Evolutionary conservation across 2,329 filamentous ascomycete genomes (phyloP).

Genomic region (Cordyceps cicadae): DNA sequence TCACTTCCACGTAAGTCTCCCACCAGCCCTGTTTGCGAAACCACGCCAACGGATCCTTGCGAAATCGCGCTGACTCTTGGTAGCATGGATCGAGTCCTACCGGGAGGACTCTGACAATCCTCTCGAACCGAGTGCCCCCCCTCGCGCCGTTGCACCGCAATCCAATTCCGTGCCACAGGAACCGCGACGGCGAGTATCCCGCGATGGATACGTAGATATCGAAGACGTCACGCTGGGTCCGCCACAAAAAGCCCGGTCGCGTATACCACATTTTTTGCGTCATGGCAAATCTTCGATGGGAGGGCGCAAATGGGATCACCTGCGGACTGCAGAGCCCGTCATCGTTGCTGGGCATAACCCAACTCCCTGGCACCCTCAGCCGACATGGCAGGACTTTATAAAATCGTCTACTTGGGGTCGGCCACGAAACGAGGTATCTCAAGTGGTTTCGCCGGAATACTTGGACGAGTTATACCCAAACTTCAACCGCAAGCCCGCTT

Average conservation of each 20-base stretch:
- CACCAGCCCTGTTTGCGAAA: background rate
- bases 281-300: conserved; percentile 37
- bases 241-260: conserved; percentile 25
- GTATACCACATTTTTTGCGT: conserved; percentile 38
- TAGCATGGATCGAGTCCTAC: conserved; percentile 45
- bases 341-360: conserved; percentile 44
- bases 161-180: conserved; percentile 35
- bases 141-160: conserved; percentile 30
- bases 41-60: conserved; percentile 15
- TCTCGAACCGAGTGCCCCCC: conserved; percentile 30
- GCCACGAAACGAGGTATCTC: conserved; percentile 37
- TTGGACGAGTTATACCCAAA: conserved; percentile 39
- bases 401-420: conserved; percentile 45
- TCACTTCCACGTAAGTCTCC: conserved; percentile 22
- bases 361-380: conserved; percentile 31
- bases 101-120: conserved; percentile 35
- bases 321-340: conserved; percentile 50
- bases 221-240: conserved; percentile 30
- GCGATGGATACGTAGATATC: conserved; percentile 39
- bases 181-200: conserved; percentile 35
- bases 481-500: conserved; percentile 33
- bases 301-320: conserved; percentile 51
- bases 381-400: conserved; percentile 46
- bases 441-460: conserved; percentile 38
- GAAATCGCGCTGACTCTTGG: background rate